Conservation (phyloP, 192 early-diverging fungal species). For the Kappamyces sp. region DNA sequence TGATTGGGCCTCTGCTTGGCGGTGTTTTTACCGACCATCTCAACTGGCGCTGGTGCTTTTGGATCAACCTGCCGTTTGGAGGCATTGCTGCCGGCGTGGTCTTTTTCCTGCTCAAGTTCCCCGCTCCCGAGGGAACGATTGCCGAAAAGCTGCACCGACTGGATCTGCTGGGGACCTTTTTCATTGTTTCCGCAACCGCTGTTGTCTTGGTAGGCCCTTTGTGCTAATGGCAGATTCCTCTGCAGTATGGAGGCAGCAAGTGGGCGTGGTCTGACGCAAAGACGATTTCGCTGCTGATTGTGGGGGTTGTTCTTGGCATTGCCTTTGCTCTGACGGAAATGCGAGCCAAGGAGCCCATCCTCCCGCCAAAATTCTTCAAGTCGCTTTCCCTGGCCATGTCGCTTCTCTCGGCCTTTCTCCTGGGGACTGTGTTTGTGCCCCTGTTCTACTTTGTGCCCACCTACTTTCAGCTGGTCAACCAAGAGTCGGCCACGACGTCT, state of each 20-base stretch:
- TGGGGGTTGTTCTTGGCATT: conserved; percentile 52
- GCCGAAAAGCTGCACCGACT: conserved; percentile 58
- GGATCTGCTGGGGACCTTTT: conserved; percentile 53
- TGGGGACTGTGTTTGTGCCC: conserved; percentile 33
- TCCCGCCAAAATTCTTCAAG: conserved; percentile 57
- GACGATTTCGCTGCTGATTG: conserved; percentile 58
- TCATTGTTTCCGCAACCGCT: conserved; percentile 51
- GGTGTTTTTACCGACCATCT: conserved; percentile 66
- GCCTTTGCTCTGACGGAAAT: conserved; percentile 63
- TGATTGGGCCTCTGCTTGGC: conserved; percentile 78
- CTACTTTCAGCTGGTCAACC: conserved; percentile 79
- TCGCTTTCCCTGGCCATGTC: conserved; percentile 36
- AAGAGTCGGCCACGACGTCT: conserved; percentile 62
- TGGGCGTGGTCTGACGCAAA: conserved; percentile 55
- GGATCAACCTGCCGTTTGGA: conserved; percentile 19
- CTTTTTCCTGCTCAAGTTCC: conserved; percentile 42
- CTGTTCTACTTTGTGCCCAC: conserved; percentile 68
- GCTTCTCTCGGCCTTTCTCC: conserved; percentile 26
- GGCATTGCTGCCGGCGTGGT: conserved; percentile 13
- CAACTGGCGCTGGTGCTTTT: conserved; percentile 31
- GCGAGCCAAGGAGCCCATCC: conserved; percentile 63
- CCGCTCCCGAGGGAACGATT: conserved; percentile 40
- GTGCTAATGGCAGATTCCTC: conserved; percentile 34
- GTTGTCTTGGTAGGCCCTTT: conserved; percentile 34
- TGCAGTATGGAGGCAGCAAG: conserved; percentile 67